These are phyloP conservation scores for Candida glaebosa DNA, from an alignment of 805 yeast genomes.

Conservation along the genomic window DNA sequence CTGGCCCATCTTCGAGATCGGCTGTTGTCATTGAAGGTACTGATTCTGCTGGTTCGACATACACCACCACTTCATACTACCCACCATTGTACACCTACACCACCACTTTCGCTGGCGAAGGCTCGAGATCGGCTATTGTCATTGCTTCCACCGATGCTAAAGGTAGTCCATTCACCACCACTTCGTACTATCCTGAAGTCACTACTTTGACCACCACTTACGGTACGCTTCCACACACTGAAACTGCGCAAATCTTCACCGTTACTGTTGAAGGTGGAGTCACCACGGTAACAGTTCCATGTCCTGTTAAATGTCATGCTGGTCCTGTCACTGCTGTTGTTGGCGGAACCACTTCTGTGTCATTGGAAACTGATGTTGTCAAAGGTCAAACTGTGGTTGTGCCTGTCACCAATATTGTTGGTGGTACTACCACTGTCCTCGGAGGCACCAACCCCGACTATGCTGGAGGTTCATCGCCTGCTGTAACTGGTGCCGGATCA, in stretches of 20 bases:
- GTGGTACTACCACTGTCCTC: too few relatives aligned
- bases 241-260: background rate
- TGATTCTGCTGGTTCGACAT: constrained; percentile 13
- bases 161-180: constrained; percentile 9
- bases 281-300: background rate
- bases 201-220: background rate
- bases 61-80: constrained; percentile 11
- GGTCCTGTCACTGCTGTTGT: too few relatives aligned
- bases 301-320: too few relatives aligned
- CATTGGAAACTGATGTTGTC: too few relatives aligned
- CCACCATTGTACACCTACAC: constrained; percentile 10
- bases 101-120: constrained; percentile 4
- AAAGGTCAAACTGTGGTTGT: too few relatives aligned
- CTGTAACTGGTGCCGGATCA: too few relatives aligned
- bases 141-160: constrained; percentile 10
- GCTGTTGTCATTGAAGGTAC: constrained; percentile 16
- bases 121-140: constrained; percentile 10
- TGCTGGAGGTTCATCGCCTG: too few relatives aligned
- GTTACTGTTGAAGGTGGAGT: background rate
- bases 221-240: background rate
- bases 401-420: too few relatives aligned
- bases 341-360: too few relatives aligned
- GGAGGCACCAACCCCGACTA: too few relatives aligned
- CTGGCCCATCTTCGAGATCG: constrained; percentile 13
- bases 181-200: constrained; percentile 3